A percentile compares a stretch with the other conserved stretches of the same genome.
Evolutionary conservation across 192 early-diverging fungal genomes (phyloP).

Genomic region (Dissophora ornata): DNA sequence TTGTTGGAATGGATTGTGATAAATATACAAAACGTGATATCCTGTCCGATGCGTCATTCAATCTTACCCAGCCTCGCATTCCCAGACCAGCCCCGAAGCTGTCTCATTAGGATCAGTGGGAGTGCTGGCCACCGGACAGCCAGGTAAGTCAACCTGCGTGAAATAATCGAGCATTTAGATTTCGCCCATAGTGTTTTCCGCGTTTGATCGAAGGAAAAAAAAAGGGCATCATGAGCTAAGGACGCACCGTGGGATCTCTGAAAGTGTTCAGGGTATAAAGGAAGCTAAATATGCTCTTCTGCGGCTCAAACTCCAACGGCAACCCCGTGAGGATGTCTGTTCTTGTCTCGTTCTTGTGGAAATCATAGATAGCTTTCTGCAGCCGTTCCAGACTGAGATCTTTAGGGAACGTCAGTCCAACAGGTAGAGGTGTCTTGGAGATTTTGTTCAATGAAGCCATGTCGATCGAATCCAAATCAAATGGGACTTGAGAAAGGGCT

Average conservation of each 20-base stretch:
- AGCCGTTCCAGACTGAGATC: constrained; percentile 26
- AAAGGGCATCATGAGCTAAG: too few species aligned
- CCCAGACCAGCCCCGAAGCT: constrained; percentile 30
- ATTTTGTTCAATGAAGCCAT: background rate
- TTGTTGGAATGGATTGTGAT: too few species aligned
- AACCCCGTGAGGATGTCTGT: constrained; percentile 23
- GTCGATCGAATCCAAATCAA: constrained; percentile 7
- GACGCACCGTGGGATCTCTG: constrained; percentile 27
- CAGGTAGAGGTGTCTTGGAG: constrained; percentile 9
- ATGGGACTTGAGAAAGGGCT: background rate
- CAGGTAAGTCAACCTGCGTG: constrained; percentile 15
- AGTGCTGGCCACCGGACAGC: constrained; percentile 32
- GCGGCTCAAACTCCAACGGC: constrained; percentile 28
- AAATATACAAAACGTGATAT: too few species aligned
- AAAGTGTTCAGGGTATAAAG: constrained; percentile 32
- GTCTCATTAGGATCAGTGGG: constrained; percentile 11
- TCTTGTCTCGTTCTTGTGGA: constrained; percentile 37
- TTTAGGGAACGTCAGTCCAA: constrained; percentile 29
- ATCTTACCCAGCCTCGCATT: constrained; percentile 45
- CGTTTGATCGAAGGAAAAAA: too few species aligned
- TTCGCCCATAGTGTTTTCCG: too few species aligned
- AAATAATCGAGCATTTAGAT: background rate
- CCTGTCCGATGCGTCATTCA: too few species aligned
- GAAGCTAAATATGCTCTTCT: constrained; percentile 40
- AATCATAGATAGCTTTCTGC: constrained; percentile 20